Percentiles rank a stretch among this genome's conserved stretches.
Conservation (phyloP, 2,329 filamentous ascomycete genomes). For the Talaromyces sp. region DNA sequence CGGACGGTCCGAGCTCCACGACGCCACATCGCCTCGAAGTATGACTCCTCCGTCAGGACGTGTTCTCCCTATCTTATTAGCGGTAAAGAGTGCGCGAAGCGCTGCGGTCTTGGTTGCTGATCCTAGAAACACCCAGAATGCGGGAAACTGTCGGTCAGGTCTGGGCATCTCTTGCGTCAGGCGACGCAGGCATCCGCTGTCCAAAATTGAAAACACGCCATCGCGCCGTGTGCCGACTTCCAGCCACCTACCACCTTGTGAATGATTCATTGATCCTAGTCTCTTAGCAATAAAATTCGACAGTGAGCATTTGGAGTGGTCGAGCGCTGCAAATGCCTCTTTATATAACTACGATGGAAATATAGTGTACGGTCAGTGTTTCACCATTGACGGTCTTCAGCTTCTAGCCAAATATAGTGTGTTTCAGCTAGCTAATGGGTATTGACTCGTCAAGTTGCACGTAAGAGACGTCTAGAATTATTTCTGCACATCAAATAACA, state of each 20-base stretch:
- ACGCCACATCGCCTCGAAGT: neutral
- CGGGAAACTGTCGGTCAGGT: neutral
- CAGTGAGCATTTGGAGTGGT: no score
- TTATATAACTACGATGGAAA: no score
- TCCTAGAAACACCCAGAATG: neutral
- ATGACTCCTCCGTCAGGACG: neutral
- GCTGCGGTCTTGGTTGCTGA: neutral
- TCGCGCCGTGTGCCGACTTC: neutral
- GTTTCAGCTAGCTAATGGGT: no score
- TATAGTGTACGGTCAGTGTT: no score
- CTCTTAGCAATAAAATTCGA: no score
- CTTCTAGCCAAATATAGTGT: no score
- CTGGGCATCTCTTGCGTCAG: neutral
- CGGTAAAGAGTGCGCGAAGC: neutral
- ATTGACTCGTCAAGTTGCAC: no score
- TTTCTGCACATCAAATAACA: no score
- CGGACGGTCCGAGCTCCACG: neutral
- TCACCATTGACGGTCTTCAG: no score
- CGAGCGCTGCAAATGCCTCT: no score
- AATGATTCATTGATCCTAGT: no score
- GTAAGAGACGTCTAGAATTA: no score
- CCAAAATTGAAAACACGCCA: neutral
- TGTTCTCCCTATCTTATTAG: neutral
- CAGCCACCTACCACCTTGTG: neutral
- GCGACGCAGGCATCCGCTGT: neutral